A percentile compares a stretch with the other conserved stretches of the same genome.
Evolutionary conservation across 306 rosid genomes (phyloP).

Genomic region (Betula pendula): DNA sequence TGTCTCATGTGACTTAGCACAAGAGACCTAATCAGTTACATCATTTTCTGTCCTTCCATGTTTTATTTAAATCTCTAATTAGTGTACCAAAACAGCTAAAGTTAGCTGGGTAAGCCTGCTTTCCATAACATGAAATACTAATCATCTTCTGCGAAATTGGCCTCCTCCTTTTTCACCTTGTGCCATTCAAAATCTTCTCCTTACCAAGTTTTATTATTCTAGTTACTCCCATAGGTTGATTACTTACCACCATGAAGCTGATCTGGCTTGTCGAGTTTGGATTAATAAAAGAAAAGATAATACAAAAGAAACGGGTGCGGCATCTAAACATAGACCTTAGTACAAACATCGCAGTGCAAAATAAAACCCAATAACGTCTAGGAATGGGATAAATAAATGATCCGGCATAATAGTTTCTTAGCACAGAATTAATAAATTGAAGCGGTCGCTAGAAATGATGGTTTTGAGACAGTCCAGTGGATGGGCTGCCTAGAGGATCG

Average conservation of each 20-base stretch:
- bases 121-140: constrained; percentile 25
- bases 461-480: too few species aligned
- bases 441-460: too few species aligned
- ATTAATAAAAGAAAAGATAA: too few species aligned
- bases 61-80: constrained; percentile 28
- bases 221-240: background rate
- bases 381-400: too few species aligned
- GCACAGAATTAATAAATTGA: too few species aligned
- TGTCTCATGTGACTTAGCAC: constrained; percentile 63
- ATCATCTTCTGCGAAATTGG: constrained; percentile 24
- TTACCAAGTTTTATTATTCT: constrained; percentile 3
- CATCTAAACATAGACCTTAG: too few species aligned
- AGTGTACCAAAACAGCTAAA: constrained; percentile 53
- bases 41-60: constrained; percentile 31
- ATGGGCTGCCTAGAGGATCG: too few species aligned
- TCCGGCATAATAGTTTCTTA: too few species aligned
- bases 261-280: background rate
- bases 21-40: constrained; percentile 47
- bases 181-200: constrained; percentile 4
- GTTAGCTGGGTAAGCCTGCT: constrained; percentile 52
- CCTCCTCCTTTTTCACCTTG: constrained; percentile 7
- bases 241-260: background rate
- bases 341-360: too few species aligned
- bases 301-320: too few species aligned
- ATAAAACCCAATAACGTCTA: too few species aligned